Percentiles rank a stretch among this genome's conserved stretches.
phyloP scores from a whole-genome alignment of 1,284 basidiomycete species.

The Irpex rosettiformis region DNA sequence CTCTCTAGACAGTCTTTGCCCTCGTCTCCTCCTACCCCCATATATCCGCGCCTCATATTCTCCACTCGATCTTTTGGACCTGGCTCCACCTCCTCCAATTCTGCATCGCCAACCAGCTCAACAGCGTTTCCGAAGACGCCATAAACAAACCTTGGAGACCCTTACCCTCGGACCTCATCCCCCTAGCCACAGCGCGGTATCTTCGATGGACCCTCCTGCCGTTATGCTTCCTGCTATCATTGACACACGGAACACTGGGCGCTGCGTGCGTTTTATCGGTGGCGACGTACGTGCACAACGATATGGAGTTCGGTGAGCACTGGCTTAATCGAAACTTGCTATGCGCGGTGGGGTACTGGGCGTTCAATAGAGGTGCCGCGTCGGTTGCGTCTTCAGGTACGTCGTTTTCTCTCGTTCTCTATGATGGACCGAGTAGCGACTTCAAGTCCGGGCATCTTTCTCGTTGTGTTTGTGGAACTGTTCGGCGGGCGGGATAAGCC shows the following conservation, averaged over 20 bases:
- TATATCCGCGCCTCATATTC: neutral
- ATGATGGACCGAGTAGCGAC: too few species aligned
- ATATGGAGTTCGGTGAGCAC: neutral
- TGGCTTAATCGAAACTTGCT: neutral
- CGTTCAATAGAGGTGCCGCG: neutral
- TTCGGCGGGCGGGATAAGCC: neutral
- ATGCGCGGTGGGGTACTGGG: neutral
- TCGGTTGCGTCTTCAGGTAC: neutral
- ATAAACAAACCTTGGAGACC: slow-evolving; percentile 6
- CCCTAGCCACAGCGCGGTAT: neutral
- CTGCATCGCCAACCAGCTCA: slow-evolving; percentile 4
- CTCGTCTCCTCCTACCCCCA: neutral
- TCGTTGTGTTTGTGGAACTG: neutral
- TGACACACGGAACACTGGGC: neutral
- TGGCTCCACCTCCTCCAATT: slow-evolving; percentile 11
- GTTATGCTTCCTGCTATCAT: slow-evolving; percentile 1
- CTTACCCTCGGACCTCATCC: slow-evolving; percentile 1
- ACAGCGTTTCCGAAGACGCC: slow-evolving; percentile 1
- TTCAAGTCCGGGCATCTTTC: too few species aligned
- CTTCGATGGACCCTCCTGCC: slow-evolving; percentile 5
- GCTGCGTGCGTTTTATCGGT: neutral
- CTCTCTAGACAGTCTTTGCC: neutral
- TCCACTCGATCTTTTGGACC: slow-evolving; percentile 2
- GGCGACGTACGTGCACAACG: neutral
- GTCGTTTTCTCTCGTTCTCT: too few species aligned